Evolutionary conservation across 768 basidiomycete species (phyloP), one percentile per base, ranked within the genome.

Genomic region (Russula sp.): DNA sequence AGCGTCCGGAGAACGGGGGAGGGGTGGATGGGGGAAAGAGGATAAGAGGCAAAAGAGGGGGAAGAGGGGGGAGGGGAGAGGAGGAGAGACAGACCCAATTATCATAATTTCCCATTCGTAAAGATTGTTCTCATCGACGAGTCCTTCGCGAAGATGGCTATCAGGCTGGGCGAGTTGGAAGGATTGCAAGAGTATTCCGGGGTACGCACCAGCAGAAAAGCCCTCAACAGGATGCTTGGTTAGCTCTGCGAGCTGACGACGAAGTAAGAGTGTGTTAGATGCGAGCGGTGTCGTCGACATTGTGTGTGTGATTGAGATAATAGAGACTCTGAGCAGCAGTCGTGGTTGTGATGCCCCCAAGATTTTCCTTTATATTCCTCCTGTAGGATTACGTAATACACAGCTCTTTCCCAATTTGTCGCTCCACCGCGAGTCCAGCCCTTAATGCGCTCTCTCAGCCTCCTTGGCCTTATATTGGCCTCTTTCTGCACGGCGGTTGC

Each of bases 91-190:
- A 63, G 67, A 95, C 93, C 94, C 93, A 72, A 96, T 96, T 69
- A 97, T 88, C 73, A 97, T 80, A 72, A 98, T 83, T 69, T 97
- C 94, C 97, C 97, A 99, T 78, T 98, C 95, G 63, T 89, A 92
- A 14, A 98, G 78, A 77, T 98, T 95, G 76, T 86, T 83, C 64
- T 98, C 96, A 74, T 98, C 94, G 52, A 94, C 94, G 60, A 99
- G 85, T 46, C 96, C 96, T 86, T 71, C 71, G 71, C 68, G 63
- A 34, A 66, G 71, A 69, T 57, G 72, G 72, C 71, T 73, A 68
- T 75, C 72, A 76, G 74, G 72, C 67, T 69, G 63, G 50, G 38
- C 28, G 62, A 36, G 57, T 55, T 46, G 63, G 58, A 38, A 58
- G 44, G 54, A 44, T 73, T 72, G 72, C 73, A 70, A 67, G 60